Conservation (phyloP, 495 filamentous ascomycete genomes). For the Amniculicola lignicola region DNA sequence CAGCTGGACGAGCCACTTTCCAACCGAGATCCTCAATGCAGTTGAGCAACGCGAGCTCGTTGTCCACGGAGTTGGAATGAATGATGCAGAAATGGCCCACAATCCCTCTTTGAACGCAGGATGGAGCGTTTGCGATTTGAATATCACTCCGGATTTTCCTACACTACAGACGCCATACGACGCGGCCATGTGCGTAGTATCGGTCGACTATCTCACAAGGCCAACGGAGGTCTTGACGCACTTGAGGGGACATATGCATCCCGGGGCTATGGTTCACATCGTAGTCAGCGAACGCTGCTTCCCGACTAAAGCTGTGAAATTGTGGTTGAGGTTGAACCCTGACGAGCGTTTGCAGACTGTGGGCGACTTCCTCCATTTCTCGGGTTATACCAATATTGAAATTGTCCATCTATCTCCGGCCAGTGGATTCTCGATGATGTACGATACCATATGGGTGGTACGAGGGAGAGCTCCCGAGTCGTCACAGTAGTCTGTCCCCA, state of each 20-base stretch:
- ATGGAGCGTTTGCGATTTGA: conserved; percentile 41
- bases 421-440: too few relatives aligned
- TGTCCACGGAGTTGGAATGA: conserved; percentile 48
- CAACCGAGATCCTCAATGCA: conserved; percentile 31
- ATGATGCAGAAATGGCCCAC: conserved; percentile 39
- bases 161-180: conserved; percentile 16
- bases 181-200: conserved; percentile 46
- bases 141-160: conserved; percentile 35
- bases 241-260: conserved; percentile 33
- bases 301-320: conserved; percentile 41
- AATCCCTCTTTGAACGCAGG: conserved; percentile 39
- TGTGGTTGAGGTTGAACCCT: conserved; percentile 31
- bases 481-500: too few relatives aligned
- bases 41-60: conserved; percentile 53
- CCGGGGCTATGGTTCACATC: conserved; percentile 45
- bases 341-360: conserved; percentile 44
- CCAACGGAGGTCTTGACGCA: conserved; percentile 42
- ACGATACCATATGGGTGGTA: too few relatives aligned
- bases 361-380: conserved; percentile 47
- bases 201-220: conserved; percentile 46
- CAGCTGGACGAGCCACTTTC: conserved; percentile 48
- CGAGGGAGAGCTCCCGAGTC: too few relatives aligned
- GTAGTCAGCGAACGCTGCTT: conserved; percentile 50
- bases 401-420: too few relatives aligned
- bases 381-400: conserved; percentile 48